These are phyloP conservation scores for Silybum marianum DNA, from an alignment of 129 eudicot genomes.

Conservation along the genomic window DNA sequence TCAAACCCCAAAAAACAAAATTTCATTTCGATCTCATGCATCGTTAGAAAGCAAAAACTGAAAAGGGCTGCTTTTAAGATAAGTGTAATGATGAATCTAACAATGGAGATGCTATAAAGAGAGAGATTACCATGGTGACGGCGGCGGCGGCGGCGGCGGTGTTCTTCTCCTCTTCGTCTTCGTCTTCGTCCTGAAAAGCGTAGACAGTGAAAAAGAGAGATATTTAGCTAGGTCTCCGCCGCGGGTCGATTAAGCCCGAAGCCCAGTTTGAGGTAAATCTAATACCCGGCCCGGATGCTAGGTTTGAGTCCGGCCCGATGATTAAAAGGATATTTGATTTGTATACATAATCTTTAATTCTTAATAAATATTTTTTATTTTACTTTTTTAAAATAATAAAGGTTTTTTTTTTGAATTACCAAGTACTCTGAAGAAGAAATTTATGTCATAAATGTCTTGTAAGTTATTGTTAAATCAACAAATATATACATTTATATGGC, in stretches of 20 bases:
- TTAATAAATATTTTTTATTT: too few species aligned
- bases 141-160: conserved; percentile 12
- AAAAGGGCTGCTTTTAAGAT: neutral
- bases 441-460: too few species aligned
- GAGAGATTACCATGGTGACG: conserved; percentile 17
- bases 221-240: conserved; percentile 13
- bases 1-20: neutral
- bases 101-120: neutral
- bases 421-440: too few species aligned
- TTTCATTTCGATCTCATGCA: neutral
- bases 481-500: too few species aligned
- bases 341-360: too few species aligned
- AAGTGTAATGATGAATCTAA: neutral
- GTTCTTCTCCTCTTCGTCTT: neutral
- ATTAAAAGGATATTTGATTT: too few species aligned
- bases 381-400: too few species aligned
- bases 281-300: neutral
- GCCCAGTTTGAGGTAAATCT: neutral
- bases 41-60: neutral
- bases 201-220: neutral
- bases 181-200: neutral
- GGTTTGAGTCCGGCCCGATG: neutral
- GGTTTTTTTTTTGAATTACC: too few species aligned
- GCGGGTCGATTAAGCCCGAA: neutral
- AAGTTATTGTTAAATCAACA: neutral